Base-by-base conservation (phyloP, 345 rosid genomes). In the Eucalyptus tenuipes region DNA sequence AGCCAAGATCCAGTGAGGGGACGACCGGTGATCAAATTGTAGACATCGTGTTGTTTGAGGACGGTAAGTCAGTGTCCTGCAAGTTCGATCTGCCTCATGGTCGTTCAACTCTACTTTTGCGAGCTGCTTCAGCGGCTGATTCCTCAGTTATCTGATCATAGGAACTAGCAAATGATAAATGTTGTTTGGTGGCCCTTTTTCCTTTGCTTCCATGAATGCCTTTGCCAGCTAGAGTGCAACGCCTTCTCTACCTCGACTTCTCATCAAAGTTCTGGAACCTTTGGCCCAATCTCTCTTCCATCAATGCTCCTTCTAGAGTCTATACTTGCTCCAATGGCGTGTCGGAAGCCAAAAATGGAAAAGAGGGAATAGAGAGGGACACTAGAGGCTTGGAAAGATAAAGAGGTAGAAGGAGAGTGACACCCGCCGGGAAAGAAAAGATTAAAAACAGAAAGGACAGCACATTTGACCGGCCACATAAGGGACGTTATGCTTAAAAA, bases 51-150 rank as follows among this genome's bases (percentile, higher is more conserved):
- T 59, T 59, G 31, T 59, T 59, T 3, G 66, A 59, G 66, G 31
- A 12, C 15, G 13, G 31, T 59, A 0, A 10, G n/a, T 12, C 31
- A 59, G 31, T 0, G 59, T 53, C 59, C 27, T 27, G 66, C 3
- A 29, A 27, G 31, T 59, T 59, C 15, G 31, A 59, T 27, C 15
- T 3, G 15, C 66, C 66, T 59, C 15, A 12, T 27, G 31, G 66
- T 59, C 66, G n/a, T 59, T 59, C 29, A 57, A 57, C 64, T 13
- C 31, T 59, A 7, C 31, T 1, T 59, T 27, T 59, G 8, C 7
- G 15, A 59, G 66, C 66, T 59, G 15, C 66, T 59, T 59, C 31
- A 59, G n/a, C 3, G 15, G 31, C 25, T 25, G 31, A 11, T 59
- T 59, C 31, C 7, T 12, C 66, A 6, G 16, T 59, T 59, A 59